These are phyloP conservation scores for Phytophthora cryptogea DNA, from an alignment of 352 stramenopile species.

Conservation along the genomic window DNA sequence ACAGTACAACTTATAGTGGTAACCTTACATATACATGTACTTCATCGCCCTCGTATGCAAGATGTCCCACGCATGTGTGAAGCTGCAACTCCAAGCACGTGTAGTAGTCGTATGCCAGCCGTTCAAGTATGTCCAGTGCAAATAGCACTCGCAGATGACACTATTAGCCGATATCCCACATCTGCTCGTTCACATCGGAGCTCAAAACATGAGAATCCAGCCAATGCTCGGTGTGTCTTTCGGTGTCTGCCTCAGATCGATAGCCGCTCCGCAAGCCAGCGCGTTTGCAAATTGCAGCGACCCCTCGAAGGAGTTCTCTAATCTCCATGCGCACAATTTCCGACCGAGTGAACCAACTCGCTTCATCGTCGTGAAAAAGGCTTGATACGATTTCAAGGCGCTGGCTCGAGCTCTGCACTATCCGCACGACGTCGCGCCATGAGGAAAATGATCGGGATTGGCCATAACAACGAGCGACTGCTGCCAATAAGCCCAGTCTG, in stretches of 20 bases:
- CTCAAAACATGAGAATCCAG: background rate
- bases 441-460: constrained; percentile 6
- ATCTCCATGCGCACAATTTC: constrained; percentile 1
- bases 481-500: background rate
- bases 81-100: no score
- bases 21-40: no score
- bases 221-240: background rate
- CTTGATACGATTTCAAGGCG: background rate
- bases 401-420: background rate
- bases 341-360: constrained; percentile 3
- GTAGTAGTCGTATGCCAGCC: no score
- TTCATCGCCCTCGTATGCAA: no score
- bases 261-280: constrained; percentile 1
- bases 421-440: background rate
- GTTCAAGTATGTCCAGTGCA: no score
- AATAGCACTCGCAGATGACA: no score
- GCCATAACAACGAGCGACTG: background rate
- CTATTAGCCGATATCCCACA: background rate
- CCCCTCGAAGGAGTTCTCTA: background rate
- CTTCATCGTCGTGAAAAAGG: constrained; percentile 1
- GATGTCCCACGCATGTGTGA: no score
- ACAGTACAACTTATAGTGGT: no score
- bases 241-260: background rate
- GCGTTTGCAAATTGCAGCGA: background rate
- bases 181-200: background rate